Evolutionary conservation across 176 grass and related monocot genomes (phyloP).

Genomic region (Carex pumila): DNA sequence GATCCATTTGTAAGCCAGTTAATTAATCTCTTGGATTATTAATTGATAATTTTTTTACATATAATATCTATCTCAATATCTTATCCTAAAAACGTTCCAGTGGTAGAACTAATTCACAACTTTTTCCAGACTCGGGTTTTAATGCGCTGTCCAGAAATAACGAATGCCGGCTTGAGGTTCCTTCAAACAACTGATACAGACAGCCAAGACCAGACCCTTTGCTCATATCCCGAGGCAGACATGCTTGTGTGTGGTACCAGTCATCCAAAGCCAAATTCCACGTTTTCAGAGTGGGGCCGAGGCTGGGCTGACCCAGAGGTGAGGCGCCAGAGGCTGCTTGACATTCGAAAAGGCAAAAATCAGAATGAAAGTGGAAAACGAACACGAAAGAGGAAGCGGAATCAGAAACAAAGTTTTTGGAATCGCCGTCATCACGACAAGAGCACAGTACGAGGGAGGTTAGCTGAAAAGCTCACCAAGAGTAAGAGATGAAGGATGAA

Average conservation of each 20-base stretch:
- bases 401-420: conserved; percentile 20
- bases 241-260: conserved; percentile 31
- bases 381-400: conserved; percentile 29
- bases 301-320: conserved; percentile 91
- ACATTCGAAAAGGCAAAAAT: conserved; percentile 20
- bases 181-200: conserved; percentile 30
- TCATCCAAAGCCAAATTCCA: conserved; percentile 30
- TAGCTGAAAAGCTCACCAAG: conserved; percentile 35
- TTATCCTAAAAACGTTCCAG: background rate
- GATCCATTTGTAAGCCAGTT: conserved; percentile 60
- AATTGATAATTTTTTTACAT: background rate
- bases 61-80: conserved; percentile 10
- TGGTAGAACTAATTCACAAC: background rate
- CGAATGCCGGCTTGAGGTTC: conserved; percentile 38
- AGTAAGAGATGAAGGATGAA: conserved; percentile 2
- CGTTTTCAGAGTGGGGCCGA: conserved; percentile 57
- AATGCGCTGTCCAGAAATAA: conserved; percentile 59
- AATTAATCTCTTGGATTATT: background rate
- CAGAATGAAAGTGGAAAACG: background rate
- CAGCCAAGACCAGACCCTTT: conserved; percentile 23
- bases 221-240: conserved; percentile 52
- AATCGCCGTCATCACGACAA: conserved; percentile 17
- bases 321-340: conserved; percentile 48
- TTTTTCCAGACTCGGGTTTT: conserved; percentile 54
- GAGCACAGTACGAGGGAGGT: conserved; percentile 34